These are phyloP conservation scores for Orbilia ellipsospora DNA, from an alignment of 2,329 filamentous ascomycete genomes.

Conservation along the genomic window DNA sequence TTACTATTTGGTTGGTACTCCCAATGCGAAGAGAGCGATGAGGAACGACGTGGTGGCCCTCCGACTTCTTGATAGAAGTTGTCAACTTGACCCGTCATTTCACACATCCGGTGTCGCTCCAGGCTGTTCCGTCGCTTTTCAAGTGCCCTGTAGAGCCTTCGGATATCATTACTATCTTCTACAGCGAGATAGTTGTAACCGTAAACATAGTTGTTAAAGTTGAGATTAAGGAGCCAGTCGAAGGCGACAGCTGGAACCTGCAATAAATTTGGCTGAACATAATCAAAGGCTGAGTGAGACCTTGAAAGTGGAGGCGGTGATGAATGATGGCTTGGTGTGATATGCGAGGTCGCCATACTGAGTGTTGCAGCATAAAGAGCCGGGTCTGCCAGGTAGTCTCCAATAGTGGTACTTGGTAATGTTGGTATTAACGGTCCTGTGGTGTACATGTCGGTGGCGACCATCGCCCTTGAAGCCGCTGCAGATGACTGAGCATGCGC, in stretches of 20 bases:
- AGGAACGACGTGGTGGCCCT: constrained; percentile 33
- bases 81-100: constrained; percentile 48
- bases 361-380: constrained; percentile 48
- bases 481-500: constrained; percentile 38
- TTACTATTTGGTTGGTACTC: constrained; percentile 27
- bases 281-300: constrained; percentile 46
- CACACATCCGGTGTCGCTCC: constrained; percentile 41
- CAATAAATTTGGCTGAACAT: constrained; percentile 47
- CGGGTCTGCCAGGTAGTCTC: constrained; percentile 41
- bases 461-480: constrained; percentile 28
- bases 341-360: constrained; percentile 50
- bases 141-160: constrained; percentile 40
- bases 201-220: constrained; percentile 52
- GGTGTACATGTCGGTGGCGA: constrained; percentile 46
- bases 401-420: constrained; percentile 49
- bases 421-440: constrained; percentile 43
- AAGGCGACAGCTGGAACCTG: constrained; percentile 40
- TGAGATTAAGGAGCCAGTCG: constrained; percentile 45
- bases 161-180: constrained; percentile 46
- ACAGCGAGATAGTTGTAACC: constrained; percentile 49
- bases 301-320: constrained; percentile 38
- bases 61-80: constrained; percentile 47
- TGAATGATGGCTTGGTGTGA: constrained; percentile 35
- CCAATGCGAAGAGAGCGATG: constrained; percentile 31
- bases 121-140: constrained; percentile 48